Evolutionary conservation across 768 basidiomycete genomes (phyloP), one percentile per base, ranked within the genome.

Genomic region (Suillus ampliporus): DNA sequence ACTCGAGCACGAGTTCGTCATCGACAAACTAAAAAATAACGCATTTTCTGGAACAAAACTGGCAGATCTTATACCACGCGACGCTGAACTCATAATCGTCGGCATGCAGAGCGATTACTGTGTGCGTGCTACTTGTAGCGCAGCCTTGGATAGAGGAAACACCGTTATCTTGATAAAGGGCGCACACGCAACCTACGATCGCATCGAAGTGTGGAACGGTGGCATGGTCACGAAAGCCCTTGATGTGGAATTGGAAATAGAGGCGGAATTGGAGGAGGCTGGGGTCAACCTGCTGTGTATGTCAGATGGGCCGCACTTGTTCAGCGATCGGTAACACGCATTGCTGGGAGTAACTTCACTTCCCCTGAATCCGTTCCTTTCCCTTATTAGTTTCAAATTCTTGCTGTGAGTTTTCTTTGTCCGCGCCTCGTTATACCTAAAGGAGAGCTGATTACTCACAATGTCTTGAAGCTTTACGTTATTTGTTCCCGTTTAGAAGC

Each of bases 21-120:
- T 90, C 51, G 88, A 90, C 76, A 90, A 90, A 76, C 76, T 77
- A 54, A 88, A 88, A 76, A 89, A 86, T 76, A 89, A 90, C 66
- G 87, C 89, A 31, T 91, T 90, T 65, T 79, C 82, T 0, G 86
- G 86, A 13, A 90, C 89, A 21, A 64, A 58, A 13, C 78, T 91
- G 4, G 81, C 74, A 9, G 78, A 82, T 4, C 68, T 86, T 47
- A 76, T 91, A 40, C 79, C 82, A 0, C 58, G 69, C 4, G 80
- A 84, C 35, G 88, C 88, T 15, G 85, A 89, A 78, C 79, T 90
- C 57, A 80, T 90, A 57, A 80, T 90, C 56, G 84, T 84, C 19
- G 89, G 89, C 15, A 82, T 89, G 71, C 86, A 88, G 73, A 88
- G 86, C 67, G 89, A 90, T 74, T 89, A 85, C 63, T 84, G 85